Evolutionary conservation across 768 basidiomycete genomes (phyloP), one percentile per base, ranked within the genome.

Genomic region (Rhizopogon salebrosus): DNA sequence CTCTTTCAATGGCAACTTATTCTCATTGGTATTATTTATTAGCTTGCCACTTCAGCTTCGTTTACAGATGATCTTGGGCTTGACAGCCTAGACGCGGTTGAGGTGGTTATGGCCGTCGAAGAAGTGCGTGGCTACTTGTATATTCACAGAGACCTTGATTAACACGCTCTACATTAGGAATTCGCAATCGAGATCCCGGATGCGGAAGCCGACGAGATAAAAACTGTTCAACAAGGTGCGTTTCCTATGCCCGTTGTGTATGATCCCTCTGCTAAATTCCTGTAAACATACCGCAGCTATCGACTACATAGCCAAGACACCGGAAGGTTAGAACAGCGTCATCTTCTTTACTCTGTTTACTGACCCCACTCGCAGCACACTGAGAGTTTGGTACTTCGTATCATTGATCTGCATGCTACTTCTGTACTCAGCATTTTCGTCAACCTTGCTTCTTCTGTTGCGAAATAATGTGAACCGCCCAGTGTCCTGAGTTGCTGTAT

Each of bases 41-140:
- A 95, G 94, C 75, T 98, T 76, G 78, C 46, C 67, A 53, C 54
- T 79, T 68, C 64, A 78, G 78, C 54, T 80, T 77, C 41, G 68
- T 73, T 68, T 82, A 83, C 39, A 79, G 54, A 65, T 77, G 73
- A 37, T 83, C 84, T 53, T 77, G 80, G 62, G 80, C 78, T 45
- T 29, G 97, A 99, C 72, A 98, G 94, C 62, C 75, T 99, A 67
- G 97, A 99, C 69, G 82, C 94, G 18, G 95, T 99, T 18, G 97
- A 99, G 70, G 94, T 98, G 24, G 91, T 98, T 62, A 97, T 99
- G 94, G 93, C 95, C 37, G 87, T 99, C 60, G 97, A 99, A 74
- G 97, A 94, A 82, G 87, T 84, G 60, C 48, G 57, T 23, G 22
- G 35, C 18, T 48, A 52, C 38, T 52, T 39, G 36, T 26, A 31